Percentiles rank a stretch among this genome's conserved stretches.
Evolutionary conservation across 1,284 basidiomycete genomes (phyloP).

Genomic region (Takashimella tepidaria): DNA sequence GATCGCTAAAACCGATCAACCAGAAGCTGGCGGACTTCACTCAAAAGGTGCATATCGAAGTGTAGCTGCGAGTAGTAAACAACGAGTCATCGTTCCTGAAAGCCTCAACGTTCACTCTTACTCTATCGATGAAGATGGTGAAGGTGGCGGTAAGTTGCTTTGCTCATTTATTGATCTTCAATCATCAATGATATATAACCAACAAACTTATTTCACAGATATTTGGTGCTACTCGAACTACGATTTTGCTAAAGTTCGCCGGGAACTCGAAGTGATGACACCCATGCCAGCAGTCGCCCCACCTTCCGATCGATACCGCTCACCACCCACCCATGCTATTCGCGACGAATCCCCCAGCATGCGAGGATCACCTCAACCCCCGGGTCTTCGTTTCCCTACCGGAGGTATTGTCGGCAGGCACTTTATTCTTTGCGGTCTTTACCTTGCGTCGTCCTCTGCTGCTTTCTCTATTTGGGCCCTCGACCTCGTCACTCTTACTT

Average conservation of each 20-base stretch:
- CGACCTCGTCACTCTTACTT: conserved; percentile 69
- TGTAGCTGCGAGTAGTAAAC: conserved; percentile 69
- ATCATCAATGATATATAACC: conserved; percentile 1
- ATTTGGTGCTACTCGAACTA: conserved; percentile 45
- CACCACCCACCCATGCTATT: conserved; percentile 56
- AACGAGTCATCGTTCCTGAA: conserved; percentile 60
- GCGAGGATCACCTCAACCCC: conserved; percentile 64
- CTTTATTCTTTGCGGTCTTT: conserved; percentile 82
- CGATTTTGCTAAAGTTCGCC: conserved; percentile 88
- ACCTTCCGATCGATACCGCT: conserved; percentile 53
- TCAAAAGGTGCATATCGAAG: conserved; percentile 84
- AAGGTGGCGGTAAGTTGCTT: conserved; percentile 53
- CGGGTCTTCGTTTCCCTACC: conserved; percentile 86
- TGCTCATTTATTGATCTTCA: conserved; percentile 55
- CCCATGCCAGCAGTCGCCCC: conserved; percentile 54
- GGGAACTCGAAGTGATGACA: conserved; percentile 81
- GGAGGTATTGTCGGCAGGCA: conserved; percentile 82
- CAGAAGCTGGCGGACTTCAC: conserved; percentile 61
- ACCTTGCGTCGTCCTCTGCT: conserved; percentile 71
- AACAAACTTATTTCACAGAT: conserved; percentile 15
- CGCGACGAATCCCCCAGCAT: conserved; percentile 54
- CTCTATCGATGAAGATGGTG: conserved; percentile 33
- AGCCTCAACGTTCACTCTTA: conserved; percentile 17
- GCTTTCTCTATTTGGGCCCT: conserved; percentile 83
- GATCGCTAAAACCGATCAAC: conserved; percentile 66